Percentiles rank a stretch among this genome's conserved stretches.
These are phyloP conservation scores for Talaromyces piceae DNA, from an alignment of 2,329 filamentous ascomycete species.

Conservation along the genomic window DNA sequence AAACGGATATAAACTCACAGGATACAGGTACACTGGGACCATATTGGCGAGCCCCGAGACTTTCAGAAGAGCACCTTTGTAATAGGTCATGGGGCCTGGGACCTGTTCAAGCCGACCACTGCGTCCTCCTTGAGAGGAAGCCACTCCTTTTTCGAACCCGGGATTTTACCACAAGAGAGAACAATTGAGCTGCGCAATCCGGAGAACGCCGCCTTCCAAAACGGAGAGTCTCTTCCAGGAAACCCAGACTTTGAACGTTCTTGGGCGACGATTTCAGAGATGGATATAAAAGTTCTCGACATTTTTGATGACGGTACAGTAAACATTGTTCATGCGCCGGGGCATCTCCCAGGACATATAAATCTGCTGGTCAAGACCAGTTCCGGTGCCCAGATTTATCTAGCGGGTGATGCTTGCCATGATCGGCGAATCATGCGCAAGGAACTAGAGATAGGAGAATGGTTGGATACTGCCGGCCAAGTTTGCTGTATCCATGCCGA, in stretches of 20 bases:
- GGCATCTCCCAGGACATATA: slow-evolving; percentile 27
- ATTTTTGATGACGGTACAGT: slow-evolving; percentile 23
- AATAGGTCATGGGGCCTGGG: slow-evolving; percentile 23
- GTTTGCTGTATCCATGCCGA: slow-evolving; percentile 25
- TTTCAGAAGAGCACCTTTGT: slow-evolving; percentile 33
- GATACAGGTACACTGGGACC: slow-evolving; percentile 36
- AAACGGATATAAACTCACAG: slow-evolving; percentile 5
- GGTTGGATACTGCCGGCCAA: slow-evolving; percentile 18
- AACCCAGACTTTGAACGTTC: slow-evolving; percentile 13
- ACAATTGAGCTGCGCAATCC: slow-evolving; percentile 19
- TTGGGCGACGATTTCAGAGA: slow-evolving; percentile 15
- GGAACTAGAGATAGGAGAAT: slow-evolving; percentile 23
- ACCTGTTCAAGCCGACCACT: neutral
- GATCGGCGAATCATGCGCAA: slow-evolving; percentile 22
- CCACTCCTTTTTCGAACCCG: slow-evolving; percentile 21
- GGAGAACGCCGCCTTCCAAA: slow-evolving; percentile 4
- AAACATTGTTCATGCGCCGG: slow-evolving; percentile 23
- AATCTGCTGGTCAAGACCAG: slow-evolving; percentile 21
- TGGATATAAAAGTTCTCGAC: slow-evolving; percentile 18
- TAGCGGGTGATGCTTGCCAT: slow-evolving; percentile 28
- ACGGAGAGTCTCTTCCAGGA: neutral
- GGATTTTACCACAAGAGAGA: slow-evolving; percentile 17
- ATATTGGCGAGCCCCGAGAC: slow-evolving; percentile 34
- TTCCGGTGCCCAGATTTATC: slow-evolving; percentile 16
- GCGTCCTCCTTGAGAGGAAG: slow-evolving; percentile 12